Evolutionary conservation across 495 filamentous ascomycete species (phyloP).

Genomic region (Penicillium parvum): DNA sequence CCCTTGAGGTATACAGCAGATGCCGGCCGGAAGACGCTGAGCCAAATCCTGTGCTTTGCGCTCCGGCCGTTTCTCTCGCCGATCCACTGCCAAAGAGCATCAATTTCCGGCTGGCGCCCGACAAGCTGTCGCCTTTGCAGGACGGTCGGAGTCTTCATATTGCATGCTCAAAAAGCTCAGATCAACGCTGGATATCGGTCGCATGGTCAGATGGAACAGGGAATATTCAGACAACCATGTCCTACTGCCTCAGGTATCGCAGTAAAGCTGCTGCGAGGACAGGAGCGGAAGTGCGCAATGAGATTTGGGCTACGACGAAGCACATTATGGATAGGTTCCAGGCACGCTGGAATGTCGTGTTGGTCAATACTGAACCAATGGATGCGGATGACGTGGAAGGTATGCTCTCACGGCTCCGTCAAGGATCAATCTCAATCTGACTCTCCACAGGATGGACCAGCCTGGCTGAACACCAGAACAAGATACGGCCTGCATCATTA

Average conservation of each 20-base stretch:
- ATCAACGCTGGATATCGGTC: constrained; percentile 81
- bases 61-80: constrained; percentile 73
- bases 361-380: constrained; percentile 70
- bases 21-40: constrained; percentile 56
- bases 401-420: constrained; percentile 12
- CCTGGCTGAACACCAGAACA: constrained; percentile 42
- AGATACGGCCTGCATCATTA: constrained; percentile 40
- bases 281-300: constrained; percentile 62
- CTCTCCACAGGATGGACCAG: constrained; percentile 39
- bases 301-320: constrained; percentile 82
- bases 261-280: constrained; percentile 49
- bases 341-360: constrained; percentile 74
- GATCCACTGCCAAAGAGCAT: constrained; percentile 65
- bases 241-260: constrained; percentile 71
- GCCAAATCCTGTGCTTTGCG: constrained; percentile 39
- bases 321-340: constrained; percentile 67
- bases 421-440: neutral
- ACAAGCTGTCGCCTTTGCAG: constrained; percentile 59
- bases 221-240: constrained; percentile 67
- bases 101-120: constrained; percentile 68
- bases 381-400: constrained; percentile 68
- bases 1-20: constrained; percentile 83
- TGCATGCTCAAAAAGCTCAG: constrained; percentile 75
- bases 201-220: constrained; percentile 92
- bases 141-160: constrained; percentile 84